phyloP scores from a whole-genome alignment of 169 alveolate species.

The Eimeria mitis region DNA sequence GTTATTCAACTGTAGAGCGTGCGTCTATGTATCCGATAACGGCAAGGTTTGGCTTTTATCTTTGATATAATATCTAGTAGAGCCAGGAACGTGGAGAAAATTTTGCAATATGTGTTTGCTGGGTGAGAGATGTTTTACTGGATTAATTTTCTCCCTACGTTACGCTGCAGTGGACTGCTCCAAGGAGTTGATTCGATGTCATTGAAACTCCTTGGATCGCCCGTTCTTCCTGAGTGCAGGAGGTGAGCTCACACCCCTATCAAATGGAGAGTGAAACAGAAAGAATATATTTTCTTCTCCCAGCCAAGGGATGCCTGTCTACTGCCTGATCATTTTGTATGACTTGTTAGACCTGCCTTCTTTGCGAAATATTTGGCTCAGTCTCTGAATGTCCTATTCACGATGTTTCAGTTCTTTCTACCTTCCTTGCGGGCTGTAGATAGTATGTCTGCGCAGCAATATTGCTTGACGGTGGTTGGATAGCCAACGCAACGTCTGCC shows the following conservation, averaged over 20 bases:
- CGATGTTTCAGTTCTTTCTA: not conserved
- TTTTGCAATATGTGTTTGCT: not conserved
- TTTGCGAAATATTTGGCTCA: too few species aligned
- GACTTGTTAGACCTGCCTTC: too few species aligned
- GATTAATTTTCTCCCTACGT: not conserved
- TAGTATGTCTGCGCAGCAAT: not conserved
- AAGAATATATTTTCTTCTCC: not conserved
- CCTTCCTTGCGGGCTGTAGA: not conserved
- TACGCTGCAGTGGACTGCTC: not conserved
- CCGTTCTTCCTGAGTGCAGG: not conserved
- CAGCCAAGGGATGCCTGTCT: not conserved
- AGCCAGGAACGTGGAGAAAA: not conserved
- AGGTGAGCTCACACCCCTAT: not conserved
- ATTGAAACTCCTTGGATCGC: not conserved
- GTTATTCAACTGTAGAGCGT: not conserved
- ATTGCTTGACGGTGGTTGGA: not conserved
- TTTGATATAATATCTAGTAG: not conserved
- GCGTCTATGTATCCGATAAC: not conserved
- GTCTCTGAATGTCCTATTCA: not conserved
- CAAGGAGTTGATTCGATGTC: not conserved
- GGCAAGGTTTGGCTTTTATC: not conserved
- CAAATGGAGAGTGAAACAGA: not conserved
- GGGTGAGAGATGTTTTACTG: not conserved
- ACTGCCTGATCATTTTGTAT: not conserved
- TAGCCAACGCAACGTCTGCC: not conserved